Evolutionary conservation across 805 yeast species (phyloP), one percentile per base, ranked within the genome.

Genomic region (Barnettozyma wickerhamii): DNA sequence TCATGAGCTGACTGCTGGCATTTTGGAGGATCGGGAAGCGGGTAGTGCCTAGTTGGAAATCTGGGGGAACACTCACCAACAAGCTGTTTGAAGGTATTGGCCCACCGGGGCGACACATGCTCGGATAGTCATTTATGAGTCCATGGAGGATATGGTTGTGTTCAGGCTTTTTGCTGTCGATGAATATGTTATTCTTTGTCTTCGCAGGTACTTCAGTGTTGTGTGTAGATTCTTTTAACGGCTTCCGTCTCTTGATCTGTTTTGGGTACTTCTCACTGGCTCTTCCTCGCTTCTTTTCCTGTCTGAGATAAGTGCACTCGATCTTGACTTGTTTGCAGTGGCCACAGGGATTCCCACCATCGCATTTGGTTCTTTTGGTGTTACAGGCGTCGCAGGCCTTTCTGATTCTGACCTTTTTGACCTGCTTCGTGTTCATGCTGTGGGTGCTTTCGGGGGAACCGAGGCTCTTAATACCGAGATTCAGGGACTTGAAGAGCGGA

Each of bases 351-450:
- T 46, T 46, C 18, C 56, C 60, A 4, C 78, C 78, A 41, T 72
- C 72, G 51, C 78, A 72, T 42, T 69, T 70, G 2, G 74, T 68
- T 41, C 77, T 57, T 38, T 66, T 63, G 38, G 62, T 63, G 46
- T 71, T 71, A 53, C 77, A 72, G 14, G 62, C 53, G 48, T 72
- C 78, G 48, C 77, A 72, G 1, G 77, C 77, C 33, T 72, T 52
- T 21, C 57, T 49, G 10, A 58, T 58, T 7, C 62, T 50, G 4
- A 40, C 40, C 42, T 50, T 53, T 30, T 47, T 51, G 15, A 19
- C 29, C 6, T 19, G n/a, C 7, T 18, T 19, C 29, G 18, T n/a
- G n/a, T 35, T 21, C 24, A 35, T 27, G 19, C 12, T 23, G 19
- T 12, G 7, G 29, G 18, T 23, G 32, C 17, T 29, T 14, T 29